These are phyloP conservation scores for Coleophoma eucalyptorum DNA, from an alignment of 2,329 filamentous ascomycete genomes.

Conservation along the genomic window DNA sequence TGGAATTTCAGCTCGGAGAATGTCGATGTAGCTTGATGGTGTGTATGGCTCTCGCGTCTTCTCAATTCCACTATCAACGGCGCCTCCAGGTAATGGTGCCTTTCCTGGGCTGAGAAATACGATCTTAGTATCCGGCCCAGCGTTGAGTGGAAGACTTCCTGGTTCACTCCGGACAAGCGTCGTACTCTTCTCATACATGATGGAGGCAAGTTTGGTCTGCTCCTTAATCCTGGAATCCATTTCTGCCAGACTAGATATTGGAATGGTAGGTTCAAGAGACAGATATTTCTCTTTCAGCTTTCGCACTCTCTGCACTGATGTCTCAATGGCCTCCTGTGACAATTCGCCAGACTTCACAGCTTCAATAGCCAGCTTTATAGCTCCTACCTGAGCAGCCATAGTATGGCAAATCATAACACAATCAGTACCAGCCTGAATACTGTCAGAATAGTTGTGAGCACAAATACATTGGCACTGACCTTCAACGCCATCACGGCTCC, in stretches of 20 bases:
- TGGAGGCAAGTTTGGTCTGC: constrained; percentile 22
- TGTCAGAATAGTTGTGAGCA: no score
- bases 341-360: constrained; percentile 32
- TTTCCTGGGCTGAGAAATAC: constrained; percentile 34
- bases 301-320: constrained; percentile 30
- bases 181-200: constrained; percentile 33
- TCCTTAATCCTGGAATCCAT: constrained; percentile 14
- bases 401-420: constrained; percentile 42
- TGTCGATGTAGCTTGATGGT: constrained; percentile 27
- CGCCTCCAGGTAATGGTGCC: constrained; percentile 29
- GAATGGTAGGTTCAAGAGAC: constrained; percentile 19
- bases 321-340: constrained; percentile 24
- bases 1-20: constrained; percentile 24
- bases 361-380: constrained; percentile 32
- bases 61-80: constrained; percentile 33
- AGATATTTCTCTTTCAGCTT: constrained; percentile 31
- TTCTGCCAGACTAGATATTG: constrained; percentile 16
- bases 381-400: constrained; percentile 33
- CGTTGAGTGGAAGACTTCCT: constrained; percentile 26
- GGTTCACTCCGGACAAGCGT: constrained; percentile 33
- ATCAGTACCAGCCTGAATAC: constrained; percentile 33
- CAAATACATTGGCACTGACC: constrained; percentile 5
- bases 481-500: constrained; percentile 35
- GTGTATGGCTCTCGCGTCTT: constrained; percentile 27
- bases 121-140: constrained; percentile 17